phyloP scores from a whole-genome alignment of 2,329 filamentous ascomycete genomes.

The Arthrocladium fulminans region DNA sequence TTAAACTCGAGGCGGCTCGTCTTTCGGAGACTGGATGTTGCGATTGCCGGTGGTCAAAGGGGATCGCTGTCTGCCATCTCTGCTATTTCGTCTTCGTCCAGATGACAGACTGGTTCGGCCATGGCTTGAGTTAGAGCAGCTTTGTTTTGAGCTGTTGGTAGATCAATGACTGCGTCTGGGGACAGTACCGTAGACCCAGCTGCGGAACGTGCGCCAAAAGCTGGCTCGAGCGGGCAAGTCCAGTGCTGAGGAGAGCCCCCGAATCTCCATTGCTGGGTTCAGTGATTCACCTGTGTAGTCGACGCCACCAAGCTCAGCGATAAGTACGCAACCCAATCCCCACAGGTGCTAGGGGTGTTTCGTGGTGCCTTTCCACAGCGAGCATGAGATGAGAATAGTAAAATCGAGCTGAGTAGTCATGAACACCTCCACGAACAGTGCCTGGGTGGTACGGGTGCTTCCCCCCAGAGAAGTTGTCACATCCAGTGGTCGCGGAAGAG shows the following conservation, averaged over 20 bases:
- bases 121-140: conserved; percentile 10
- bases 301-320: conserved; percentile 46
- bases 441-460: conserved; percentile 46
- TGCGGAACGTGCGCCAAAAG: conserved; percentile 39
- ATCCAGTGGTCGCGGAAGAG: conserved; percentile 50
- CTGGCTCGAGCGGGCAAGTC: conserved; percentile 44
- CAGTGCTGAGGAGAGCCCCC: too few relatives aligned
- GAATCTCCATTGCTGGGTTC: too few relatives aligned
- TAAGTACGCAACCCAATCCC: conserved; percentile 65
- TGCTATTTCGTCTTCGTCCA: too few relatives aligned
- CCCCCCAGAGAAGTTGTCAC: conserved; percentile 50
- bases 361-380: conserved; percentile 63
- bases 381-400: conserved; percentile 63
- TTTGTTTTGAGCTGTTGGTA: conserved; percentile 8
- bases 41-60: not conserved
- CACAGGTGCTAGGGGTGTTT: conserved; percentile 61
- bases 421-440: conserved; percentile 59
- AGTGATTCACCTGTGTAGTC: conserved; percentile 42
- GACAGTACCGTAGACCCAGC: conserved; percentile 35
- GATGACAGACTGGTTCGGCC: too few relatives aligned
- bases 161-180: conserved; percentile 17
- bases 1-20: not conserved
- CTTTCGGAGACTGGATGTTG: not conserved
- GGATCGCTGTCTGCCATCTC: not conserved
- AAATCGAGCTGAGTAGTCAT: conserved; percentile 56